Evolutionary conservation across 129 eudicot species (phyloP).

Genomic region (Arctium minus): DNA sequence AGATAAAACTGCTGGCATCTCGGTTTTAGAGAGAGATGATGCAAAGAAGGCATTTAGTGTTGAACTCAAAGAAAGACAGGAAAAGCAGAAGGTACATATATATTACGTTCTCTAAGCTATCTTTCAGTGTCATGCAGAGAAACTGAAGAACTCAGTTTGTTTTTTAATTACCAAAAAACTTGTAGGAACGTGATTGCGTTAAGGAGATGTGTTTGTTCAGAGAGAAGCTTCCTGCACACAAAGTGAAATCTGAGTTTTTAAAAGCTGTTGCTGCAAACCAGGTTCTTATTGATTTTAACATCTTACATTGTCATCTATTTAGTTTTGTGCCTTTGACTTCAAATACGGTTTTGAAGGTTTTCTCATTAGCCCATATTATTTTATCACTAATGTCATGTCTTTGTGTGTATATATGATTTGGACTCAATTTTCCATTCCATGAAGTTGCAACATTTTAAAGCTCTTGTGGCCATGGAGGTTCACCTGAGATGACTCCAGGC

Average conservation of each 20-base stretch:
- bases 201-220: conserved; percentile 68
- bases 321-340: neutral
- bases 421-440: neutral
- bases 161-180: neutral
- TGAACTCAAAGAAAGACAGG: conserved; percentile 77
- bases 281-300: conserved; percentile 31
- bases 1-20: conserved; percentile 22
- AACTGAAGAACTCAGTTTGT: neutral
- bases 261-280: conserved; percentile 81
- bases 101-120: neutral
- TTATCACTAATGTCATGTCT: neutral
- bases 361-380: neutral
- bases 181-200: conserved; percentile 53
- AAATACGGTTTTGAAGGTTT: neutral
- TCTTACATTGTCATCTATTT: neutral
- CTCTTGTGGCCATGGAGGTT: too few species aligned
- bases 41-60: conserved; percentile 48
- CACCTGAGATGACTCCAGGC: too few species aligned
- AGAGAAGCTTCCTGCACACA: conserved; percentile 86
- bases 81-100: conserved; percentile 57
- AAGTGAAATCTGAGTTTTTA: conserved; percentile 72
- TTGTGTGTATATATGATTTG: neutral
- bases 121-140: neutral
- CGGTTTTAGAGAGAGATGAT: conserved; percentile 26
- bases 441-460: neutral